phyloP scores from a whole-genome alignment of 163 green algal species.

The Smithsoniella earleae region DNA sequence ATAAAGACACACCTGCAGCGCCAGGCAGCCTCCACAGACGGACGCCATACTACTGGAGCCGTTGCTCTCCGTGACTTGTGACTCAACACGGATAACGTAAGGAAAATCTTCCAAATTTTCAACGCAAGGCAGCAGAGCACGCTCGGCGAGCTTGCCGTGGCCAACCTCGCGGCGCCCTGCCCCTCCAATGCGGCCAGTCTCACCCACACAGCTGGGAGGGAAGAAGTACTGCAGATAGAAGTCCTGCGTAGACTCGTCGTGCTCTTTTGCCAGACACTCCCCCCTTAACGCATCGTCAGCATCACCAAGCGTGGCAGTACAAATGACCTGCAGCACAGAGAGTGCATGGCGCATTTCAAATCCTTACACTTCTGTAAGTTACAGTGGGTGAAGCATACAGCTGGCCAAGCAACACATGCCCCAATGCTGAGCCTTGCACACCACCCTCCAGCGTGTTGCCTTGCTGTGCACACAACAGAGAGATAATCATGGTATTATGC shows the following conservation, averaged over 20 bases:
- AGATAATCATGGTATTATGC: too few relatives aligned
- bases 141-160: slow-evolving; percentile 87
- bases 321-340: too few relatives aligned
- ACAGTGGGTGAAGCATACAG: too few relatives aligned
- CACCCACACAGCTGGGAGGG: slow-evolving; percentile 82
- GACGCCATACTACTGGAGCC: slow-evolving; percentile 88
- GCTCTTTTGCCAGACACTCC: not conserved
- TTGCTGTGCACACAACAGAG: not conserved
- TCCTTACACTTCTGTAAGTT: too few relatives aligned
- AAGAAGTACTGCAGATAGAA: slow-evolving; percentile 99
- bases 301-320: not conserved
- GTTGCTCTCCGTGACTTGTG: slow-evolving; percentile 90
- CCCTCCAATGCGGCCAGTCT: slow-evolving; percentile 47
- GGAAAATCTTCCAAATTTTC: slow-evolving; percentile 52
- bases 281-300: not conserved
- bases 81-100: slow-evolving; percentile 73
- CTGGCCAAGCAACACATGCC: not conserved
- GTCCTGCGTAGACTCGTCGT: slow-evolving; percentile 44
- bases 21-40: slow-evolving; percentile 90
- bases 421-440: slow-evolving; percentile 29
- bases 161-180: slow-evolving; percentile 79
- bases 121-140: slow-evolving; percentile 74
- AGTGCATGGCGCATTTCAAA: too few relatives aligned
- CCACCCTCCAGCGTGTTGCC: not conserved
- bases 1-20: slow-evolving; percentile 59